Percentiles rank a stretch among this genome's conserved stretches.
Conservation (phyloP, 805 yeast species). For the Starmerella apis region DNA sequence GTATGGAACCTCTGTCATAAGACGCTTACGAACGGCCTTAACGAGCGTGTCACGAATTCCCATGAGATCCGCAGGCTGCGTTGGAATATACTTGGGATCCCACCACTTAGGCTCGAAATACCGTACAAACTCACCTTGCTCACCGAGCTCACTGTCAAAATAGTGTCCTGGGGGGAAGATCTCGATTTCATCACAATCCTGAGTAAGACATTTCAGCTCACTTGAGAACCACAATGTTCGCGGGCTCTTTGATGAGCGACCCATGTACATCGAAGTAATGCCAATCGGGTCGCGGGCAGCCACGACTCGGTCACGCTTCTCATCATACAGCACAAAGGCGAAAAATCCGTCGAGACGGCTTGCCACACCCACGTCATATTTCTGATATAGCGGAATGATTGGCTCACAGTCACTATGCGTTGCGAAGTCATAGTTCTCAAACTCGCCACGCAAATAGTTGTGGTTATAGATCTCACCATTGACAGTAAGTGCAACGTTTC, state of each 20-base stretch:
- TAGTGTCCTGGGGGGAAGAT: constrained; percentile 99
- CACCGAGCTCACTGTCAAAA: constrained; percentile 59
- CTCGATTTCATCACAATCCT: constrained; percentile 82
- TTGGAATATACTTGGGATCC: constrained; percentile 68
- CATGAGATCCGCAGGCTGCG: constrained; percentile 61
- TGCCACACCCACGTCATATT: constrained; percentile 84
- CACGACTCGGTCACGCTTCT: constrained; percentile 68
- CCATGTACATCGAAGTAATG: constrained; percentile 92
- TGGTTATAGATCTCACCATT: constrained; percentile 99
- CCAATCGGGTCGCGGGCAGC: constrained; percentile 99
- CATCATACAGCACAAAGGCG: constrained; percentile 87
- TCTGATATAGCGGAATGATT: constrained; percentile 81
- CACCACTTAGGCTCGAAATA: constrained; percentile 93
- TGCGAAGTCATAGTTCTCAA: constrained; percentile 62
- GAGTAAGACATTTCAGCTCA: constrained; percentile 86
- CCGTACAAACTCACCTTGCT: constrained; percentile 70
- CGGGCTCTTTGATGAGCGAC: constrained; percentile 58
- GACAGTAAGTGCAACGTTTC: constrained; percentile 63
- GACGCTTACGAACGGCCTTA: constrained; percentile 93
- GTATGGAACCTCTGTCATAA: constrained; percentile 99
- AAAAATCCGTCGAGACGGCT: constrained; percentile 95
- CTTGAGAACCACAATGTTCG: constrained; percentile 80
- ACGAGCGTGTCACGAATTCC: constrained; percentile 72
- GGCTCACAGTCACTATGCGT: constrained; percentile 95
- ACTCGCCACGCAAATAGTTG: constrained; percentile 70